Evolutionary conservation across 2,329 filamentous ascomycete species (phyloP), one percentile per base, ranked within the genome.

Genomic region (Phyllosticta citribraziliensis): DNA sequence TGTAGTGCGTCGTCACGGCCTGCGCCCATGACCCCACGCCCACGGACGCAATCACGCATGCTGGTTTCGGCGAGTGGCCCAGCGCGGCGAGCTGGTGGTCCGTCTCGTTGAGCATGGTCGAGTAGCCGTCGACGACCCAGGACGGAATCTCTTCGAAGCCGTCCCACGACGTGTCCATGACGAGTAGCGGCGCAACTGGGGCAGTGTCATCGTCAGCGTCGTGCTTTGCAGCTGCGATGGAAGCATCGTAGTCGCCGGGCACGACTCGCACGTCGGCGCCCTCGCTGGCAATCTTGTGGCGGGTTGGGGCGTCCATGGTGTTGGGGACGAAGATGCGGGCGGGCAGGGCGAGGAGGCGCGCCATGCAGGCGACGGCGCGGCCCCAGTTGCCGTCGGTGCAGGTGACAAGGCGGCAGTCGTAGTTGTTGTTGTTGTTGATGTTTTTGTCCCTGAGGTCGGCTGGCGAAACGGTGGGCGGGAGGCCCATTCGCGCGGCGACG

Each of bases 341-440:
- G 0, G 75, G 67, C 0, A 90, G 71, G 0, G 75, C 77, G 10
- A 93, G 73, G 11, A 84, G 77, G 51, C 73, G 75, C 0, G 81
- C 86, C 83, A 92, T 89, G 6, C 82, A 78, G 0, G 88, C 86
- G 1, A 91, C 80, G 0, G 89, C 88, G 1, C 88, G 78, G 0
- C 89, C 89, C 77, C 88, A 88, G 65, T 93, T 93, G 0, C 89
- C 89, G 56, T 90, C 88, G 0, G 87, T 90, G 1, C 85, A 85
- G 0, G 88, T 84, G 51, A 86, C 80, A 0, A 89, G 69, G 0
- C 67, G 73, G 0, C 76, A 70, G 11, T 17, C 17, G 33, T 9
- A 2, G 4, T 9, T 40, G 11, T 40, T 1, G 69, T n/a, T 62
- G 57, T 58, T 62, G 27, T 17, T 64, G 54, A 10, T 64, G 59